A percentile compares a stretch with the other conserved stretches of the same genome.
phyloP scores from a whole-genome alignment of 2,329 filamentous ascomycete genomes.

The Mariannaea sp. region DNA sequence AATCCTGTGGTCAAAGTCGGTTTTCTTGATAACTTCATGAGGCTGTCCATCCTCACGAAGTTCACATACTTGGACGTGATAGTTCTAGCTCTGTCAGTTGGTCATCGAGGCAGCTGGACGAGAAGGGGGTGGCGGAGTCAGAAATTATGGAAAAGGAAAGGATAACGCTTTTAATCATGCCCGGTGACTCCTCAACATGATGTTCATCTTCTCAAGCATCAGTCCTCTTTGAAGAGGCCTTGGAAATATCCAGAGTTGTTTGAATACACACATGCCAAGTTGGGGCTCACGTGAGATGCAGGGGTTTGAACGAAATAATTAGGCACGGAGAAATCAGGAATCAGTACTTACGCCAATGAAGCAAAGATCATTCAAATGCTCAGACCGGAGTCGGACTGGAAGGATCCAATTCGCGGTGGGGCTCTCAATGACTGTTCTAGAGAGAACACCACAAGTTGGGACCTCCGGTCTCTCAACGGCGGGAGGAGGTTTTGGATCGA shows the following conservation, averaged over 20 bases:
- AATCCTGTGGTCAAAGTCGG: conserved; percentile 79
- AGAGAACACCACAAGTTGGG: conserved; percentile 72
- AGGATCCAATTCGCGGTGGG: conserved; percentile 77
- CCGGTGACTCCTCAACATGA: not conserved
- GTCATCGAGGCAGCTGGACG: not conserved
- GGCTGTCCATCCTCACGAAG: conserved; percentile 71
- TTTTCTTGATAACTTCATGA: conserved; percentile 75
- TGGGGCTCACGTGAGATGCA: not conserved
- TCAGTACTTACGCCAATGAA: conserved; percentile 73
- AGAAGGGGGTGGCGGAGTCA: not conserved
- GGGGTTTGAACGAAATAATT: not conserved
- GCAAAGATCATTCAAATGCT: conserved; percentile 76
- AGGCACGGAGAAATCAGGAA: not conserved
- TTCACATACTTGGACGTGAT: conserved; percentile 81
- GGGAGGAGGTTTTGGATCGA: conserved; percentile 35
- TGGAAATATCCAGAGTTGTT: not conserved
- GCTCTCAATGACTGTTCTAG: conserved; percentile 76
- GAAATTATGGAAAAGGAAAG: not conserved
- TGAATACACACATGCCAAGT: not conserved
- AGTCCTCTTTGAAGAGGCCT: not conserved
- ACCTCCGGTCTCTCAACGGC: conserved; percentile 43
- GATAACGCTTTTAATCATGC: not conserved
- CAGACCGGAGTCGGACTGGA: conserved; percentile 75
- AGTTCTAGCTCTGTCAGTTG: conserved; percentile 57
- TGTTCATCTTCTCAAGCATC: too few species aligned